Evolutionary conservation across 371 early-diverging fungal genomes (phyloP), one percentile per base, ranked within the genome.

Genomic region (Smittium mucronatum): DNA sequence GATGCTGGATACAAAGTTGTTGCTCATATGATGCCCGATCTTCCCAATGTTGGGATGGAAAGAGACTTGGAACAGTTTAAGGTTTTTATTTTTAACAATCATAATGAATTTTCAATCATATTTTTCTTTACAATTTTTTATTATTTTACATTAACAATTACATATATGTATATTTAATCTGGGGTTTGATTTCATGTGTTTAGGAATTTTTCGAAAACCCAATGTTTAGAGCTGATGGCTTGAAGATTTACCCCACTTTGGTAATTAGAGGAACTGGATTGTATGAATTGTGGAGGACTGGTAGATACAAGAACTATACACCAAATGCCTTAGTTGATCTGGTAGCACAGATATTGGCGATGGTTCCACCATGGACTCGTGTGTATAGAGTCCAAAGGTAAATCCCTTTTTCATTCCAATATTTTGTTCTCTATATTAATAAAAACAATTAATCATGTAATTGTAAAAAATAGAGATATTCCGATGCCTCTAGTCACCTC

Each of bases 21-120:
- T 15, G 92, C 99, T 11, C 99, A 99, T 74, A 99, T 99, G 99
- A 99, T 99, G 99, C 99, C 99, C 21, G 99, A 99, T 83, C 84
- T 99, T 63, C 99, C 99, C 0, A 99, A 99, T 78, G 99, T 99
- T 2, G 99, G 98, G 30, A 97, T 95, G 93, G 97, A 98, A 79
- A 89, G 99, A 69, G 99, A 99, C 75, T 83, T 98, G 67, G 98
- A 96, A 68, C 99, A 99, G 75, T 99, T 99, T 80, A 91, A 93
- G 59, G 59, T 59, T n/a, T 47, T 47, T 47, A 5, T 47, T 47
- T 47, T 5, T 47, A 47, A 11, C 47, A 47, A 47, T 11, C 47
- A 47, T 47, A 47, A 59, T 59, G 26, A 8, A 59, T 26, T 26
- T 59, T 28, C 11, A 59, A 59, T 59, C 59, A 2, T 21, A 2